Evolutionary conservation across 345 rosid genomes (phyloP), one percentile per base, ranked within the genome.

Genomic region (Draba incana): DNA sequence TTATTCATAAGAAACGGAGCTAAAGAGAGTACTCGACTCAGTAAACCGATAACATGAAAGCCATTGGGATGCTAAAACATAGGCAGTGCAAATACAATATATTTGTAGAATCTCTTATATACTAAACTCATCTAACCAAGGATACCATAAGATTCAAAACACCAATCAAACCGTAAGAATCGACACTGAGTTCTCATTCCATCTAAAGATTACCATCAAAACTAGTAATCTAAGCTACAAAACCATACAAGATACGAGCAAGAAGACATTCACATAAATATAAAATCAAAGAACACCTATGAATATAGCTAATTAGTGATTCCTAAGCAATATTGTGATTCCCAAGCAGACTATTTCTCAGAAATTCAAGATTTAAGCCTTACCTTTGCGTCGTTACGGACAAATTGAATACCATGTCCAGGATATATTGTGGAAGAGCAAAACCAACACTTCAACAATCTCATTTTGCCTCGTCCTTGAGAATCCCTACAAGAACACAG

Each of bases 401-500:
- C 95, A 70, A 86, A 90, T 51, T 90, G 95, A 39, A 88, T 90
- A 37, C 97, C 87, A 38, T 88, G 97, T 8, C 97, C 97, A 10
- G 97, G 98, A 75, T 90, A 90, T 62, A 92, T 8, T 2, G 92
- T 90, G 3, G 98, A 85, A 57, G 98, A 92, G 74, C 98, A 92
- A 77, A 92, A 92, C 97, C 97, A 92, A 73, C 98, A 92, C 75
- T 88, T 90, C 62, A 83, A 92, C 77, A 92, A 81, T 56, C 98
- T 90, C 97, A 92, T 92, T 6, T 78, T 77, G 70, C 7, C 70
- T n/a, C 35, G n/a, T 25, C 60, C 41, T 38, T 24, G 45, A 8
- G 38, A 63, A 27, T 4, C 69, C 53, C 74, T 70, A 51, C 16
- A 74, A 50, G n/a, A 43, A 10, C 28, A 52, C 27, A 54, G 1